These are phyloP conservation scores for Arachis stenosperma DNA, from an alignment of 306 rosid species.

Conservation along the genomic window DNA sequence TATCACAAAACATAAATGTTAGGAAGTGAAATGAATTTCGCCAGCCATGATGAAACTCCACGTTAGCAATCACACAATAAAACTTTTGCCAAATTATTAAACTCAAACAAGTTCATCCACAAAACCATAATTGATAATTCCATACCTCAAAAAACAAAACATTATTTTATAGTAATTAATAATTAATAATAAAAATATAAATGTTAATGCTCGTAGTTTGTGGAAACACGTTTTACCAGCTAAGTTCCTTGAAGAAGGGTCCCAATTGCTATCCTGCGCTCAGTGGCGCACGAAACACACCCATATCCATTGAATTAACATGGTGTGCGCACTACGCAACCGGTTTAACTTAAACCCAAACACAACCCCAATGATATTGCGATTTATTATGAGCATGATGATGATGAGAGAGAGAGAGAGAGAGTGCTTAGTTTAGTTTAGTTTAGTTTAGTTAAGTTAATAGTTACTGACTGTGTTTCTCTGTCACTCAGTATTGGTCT, in stretches of 20 bases:
- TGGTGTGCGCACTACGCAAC: slow-evolving; percentile 56
- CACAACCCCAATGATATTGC: neutral
- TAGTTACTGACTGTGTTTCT: slow-evolving; percentile 43
- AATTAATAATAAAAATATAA: no score
- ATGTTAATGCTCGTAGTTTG: slow-evolving; percentile 22
- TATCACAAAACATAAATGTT: neutral
- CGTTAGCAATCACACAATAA: neutral
- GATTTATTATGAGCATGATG: slow-evolving; percentile 7
- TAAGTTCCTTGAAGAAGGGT: slow-evolving; percentile 13
- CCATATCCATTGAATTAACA: neutral
- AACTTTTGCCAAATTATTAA: neutral
- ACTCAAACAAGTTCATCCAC: neutral
- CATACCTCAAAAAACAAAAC: neutral
- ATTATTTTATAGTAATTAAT: neutral
- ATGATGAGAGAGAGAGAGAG: slow-evolving; percentile 10
- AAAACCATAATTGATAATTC: neutral
- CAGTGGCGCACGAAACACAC: slow-evolving; percentile 27
- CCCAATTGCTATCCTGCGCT: slow-evolving; percentile 39
- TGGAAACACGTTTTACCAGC: slow-evolving; percentile 20
- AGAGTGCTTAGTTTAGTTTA: neutral
- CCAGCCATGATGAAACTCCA: neutral
- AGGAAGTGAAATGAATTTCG: neutral
- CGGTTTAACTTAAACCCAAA: slow-evolving; percentile 34
- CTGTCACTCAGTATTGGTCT: slow-evolving; percentile 48
- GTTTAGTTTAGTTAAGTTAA: neutral